These are phyloP conservation scores for Cucumis hystrix DNA, from an alignment of 306 rosid species.

Conservation along the genomic window DNA sequence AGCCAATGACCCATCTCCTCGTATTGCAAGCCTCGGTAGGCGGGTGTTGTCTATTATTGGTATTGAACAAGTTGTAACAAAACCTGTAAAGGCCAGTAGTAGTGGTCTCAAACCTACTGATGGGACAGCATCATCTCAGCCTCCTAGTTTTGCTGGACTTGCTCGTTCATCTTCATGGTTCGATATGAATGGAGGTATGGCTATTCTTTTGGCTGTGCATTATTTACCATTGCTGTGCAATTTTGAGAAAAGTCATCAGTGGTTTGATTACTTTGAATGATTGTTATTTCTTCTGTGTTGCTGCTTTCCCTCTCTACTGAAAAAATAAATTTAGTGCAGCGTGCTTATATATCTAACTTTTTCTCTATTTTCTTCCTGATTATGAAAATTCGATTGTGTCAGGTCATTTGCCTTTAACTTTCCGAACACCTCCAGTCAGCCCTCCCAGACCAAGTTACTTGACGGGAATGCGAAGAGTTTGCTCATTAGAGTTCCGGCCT, in stretches of 20 bases:
- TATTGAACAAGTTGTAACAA: conserved; percentile 83
- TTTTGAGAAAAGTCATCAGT: not conserved
- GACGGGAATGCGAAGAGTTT: conserved; percentile 87
- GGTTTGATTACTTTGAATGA: not conserved
- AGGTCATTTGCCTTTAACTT: conserved; percentile 79
- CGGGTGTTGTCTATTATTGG: conserved; percentile 85
- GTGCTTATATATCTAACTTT: not conserved
- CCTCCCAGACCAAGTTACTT: conserved; percentile 85
- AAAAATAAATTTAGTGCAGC: not conserved
- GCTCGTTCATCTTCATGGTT: conserved; percentile 95
- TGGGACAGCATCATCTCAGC: conserved; percentile 20
- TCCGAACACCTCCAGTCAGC: conserved; percentile 98
- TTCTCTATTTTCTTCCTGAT: conserved; percentile 9
- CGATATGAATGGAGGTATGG: conserved; percentile 86
- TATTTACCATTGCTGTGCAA: not conserved
- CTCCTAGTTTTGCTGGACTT: conserved; percentile 49
- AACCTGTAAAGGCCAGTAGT: conserved; percentile 39
- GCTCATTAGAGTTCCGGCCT: conserved; percentile 87
- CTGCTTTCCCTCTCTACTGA: not conserved
- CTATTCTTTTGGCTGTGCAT: not conserved
- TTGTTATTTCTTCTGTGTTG: not conserved
- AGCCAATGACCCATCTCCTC: conserved; percentile 97
- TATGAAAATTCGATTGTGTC: conserved; percentile 1
- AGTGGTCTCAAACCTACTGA: conserved; percentile 38
- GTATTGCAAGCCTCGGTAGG: conserved; percentile 81